Percentiles rank a stretch among this genome's conserved stretches.
Conservation (phyloP, 2,329 filamentous ascomycete species). For the Biscogniauxia sp. region DNA sequence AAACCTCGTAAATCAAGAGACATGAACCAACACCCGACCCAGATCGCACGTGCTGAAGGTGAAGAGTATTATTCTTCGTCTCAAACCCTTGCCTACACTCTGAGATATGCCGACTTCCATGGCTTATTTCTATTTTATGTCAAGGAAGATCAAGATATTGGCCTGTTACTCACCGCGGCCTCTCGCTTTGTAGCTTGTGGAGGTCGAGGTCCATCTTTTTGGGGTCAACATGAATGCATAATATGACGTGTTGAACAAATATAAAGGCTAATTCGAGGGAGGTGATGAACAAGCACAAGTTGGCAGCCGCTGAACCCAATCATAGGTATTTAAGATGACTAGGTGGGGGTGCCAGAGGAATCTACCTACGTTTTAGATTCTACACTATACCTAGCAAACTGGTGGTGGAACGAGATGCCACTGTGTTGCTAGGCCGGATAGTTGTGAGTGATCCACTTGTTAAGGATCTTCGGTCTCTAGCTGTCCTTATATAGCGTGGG, state of each 20-base stretch:
- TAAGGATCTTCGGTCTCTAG: background rate
- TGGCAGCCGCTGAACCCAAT: background rate
- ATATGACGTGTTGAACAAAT: background rate
- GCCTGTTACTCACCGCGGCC: conserved; percentile 69
- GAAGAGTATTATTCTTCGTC: conserved; percentile 10
- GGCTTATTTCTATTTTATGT: conserved; percentile 82
- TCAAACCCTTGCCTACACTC: conserved; percentile 73
- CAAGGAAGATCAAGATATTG: conserved; percentile 64
- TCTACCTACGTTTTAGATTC: background rate
- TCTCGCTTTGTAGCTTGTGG: conserved; percentile 51
- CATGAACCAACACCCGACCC: conserved; percentile 32
- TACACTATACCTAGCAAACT: background rate
- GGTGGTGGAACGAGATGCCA: background rate
- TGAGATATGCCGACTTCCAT: conserved; percentile 68
- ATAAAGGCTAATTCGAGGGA: background rate
- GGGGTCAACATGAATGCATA: conserved; percentile 52
- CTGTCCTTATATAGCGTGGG: background rate
- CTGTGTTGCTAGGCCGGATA: background rate
- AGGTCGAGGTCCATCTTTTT: conserved; percentile 68
- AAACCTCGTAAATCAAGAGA: conserved; percentile 36
- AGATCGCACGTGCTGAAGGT: conserved; percentile 1
- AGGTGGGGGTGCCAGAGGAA: no score
- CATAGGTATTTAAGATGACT: background rate
- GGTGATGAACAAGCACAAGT: background rate
- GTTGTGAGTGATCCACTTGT: background rate